Base-by-base conservation (phyloP, 2,329 filamentous ascomycete genomes). In the Celoporthe dispersa region DNA sequence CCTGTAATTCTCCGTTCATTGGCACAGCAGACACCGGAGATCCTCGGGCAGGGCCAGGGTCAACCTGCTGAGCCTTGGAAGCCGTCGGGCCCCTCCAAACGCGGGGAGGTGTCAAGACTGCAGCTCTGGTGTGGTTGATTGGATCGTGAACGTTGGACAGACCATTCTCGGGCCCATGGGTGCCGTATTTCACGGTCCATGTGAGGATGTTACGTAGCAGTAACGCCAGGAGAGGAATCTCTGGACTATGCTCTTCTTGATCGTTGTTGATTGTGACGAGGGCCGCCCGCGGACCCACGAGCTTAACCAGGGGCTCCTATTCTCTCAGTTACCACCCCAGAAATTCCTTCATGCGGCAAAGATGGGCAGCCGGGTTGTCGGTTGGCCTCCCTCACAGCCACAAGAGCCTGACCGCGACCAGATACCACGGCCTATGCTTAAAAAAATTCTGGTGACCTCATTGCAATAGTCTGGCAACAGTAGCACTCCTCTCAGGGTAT, bases 1-100 rank as follows among this genome's bases (percentile, higher is more conserved):
- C 64, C 37, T 41, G 53, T 14, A 66, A 59, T 66, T 41, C 55
- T 66, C 53, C 53, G 53, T 59, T 59, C 51, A 66, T 66, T 66
- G 64, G 64, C 53, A 41, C 28, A 19, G 64, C 22, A 31, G 25
- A 22, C 39, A 59, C 53, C 64, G 55, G 37, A 44, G 51, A 59
- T 59, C 53, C n/a, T 59, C 53, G 41, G 8, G 25, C 51, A 37
- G 53, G 16, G 37, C n/a, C 51, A 59, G 35, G 51, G 35, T 25
- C 48, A 39, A n/a, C 31, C n/a, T 63, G 60, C 12, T 31, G 35
- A 8, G 12, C 31, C 35, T 33, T 33, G 31, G 12, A 22, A 31
- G 28, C 25, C 33, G 53, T 57, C 57, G 22, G 31, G 7, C 25
- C 31, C 11, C 9, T 37, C 31, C 57, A 37, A 37, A 37, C 22